These are phyloP conservation scores for Salmacisia buchloeana DNA, from an alignment of 1,284 basidiomycete species.

Conservation along the genomic window DNA sequence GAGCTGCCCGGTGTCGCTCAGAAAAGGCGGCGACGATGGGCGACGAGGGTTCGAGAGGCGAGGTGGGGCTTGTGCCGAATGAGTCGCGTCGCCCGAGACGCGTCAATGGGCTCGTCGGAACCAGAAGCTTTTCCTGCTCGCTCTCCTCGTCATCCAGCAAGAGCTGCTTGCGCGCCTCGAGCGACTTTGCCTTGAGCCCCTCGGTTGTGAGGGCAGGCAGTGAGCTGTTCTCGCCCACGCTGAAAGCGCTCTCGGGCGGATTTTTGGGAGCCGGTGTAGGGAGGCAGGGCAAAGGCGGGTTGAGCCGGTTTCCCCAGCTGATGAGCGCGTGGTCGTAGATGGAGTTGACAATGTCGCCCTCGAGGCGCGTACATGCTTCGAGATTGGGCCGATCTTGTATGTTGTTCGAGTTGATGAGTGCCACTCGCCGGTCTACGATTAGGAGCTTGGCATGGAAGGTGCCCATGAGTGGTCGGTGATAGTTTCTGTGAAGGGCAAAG, in stretches of 20 bases:
- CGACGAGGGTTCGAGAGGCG: not conserved
- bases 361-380: slow-evolving; percentile 51
- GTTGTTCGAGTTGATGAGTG: slow-evolving; percentile 68
- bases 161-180: slow-evolving; percentile 27
- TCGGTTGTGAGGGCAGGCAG: slow-evolving; percentile 28
- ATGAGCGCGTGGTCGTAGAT: slow-evolving; percentile 70
- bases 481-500: slow-evolving; percentile 23
- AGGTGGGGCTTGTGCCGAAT: not conserved
- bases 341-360: slow-evolving; percentile 66
- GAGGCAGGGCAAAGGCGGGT: slow-evolving; percentile 59
- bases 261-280: slow-evolving; percentile 43
- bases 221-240: slow-evolving; percentile 22
- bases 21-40: not conserved
- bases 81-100: slow-evolving; percentile 7
- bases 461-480: slow-evolving; percentile 53
- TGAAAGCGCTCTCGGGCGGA: slow-evolving; percentile 28
- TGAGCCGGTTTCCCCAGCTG: slow-evolving; percentile 61
- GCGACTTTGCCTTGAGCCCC: slow-evolving; percentile 26
- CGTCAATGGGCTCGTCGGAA: not conserved
- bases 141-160: slow-evolving; percentile 39
- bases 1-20: slow-evolving; percentile 34
- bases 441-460: slow-evolving; percentile 76
- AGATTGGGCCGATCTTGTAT: slow-evolving; percentile 59
- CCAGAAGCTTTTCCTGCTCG: slow-evolving; percentile 24
- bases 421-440: slow-evolving; percentile 68